These are phyloP conservation scores for Thamnidium elegans DNA, from an alignment of 192 early-diverging fungal species.

Conservation along the genomic window DNA sequence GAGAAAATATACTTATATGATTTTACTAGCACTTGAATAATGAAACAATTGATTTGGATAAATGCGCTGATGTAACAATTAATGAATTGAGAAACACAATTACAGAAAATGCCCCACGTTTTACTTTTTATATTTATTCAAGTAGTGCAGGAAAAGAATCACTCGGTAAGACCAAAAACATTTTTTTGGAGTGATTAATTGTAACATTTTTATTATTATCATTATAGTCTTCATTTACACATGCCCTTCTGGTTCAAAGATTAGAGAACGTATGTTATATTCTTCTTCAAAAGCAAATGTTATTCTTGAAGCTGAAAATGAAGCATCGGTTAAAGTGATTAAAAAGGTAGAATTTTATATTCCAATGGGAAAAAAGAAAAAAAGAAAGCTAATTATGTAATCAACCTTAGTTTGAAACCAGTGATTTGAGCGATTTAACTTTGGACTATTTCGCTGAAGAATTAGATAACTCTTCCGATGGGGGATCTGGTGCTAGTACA, in stretches of 20 bases:
- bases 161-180: conserved; percentile 38
- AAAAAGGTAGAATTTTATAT: conserved; percentile 50
- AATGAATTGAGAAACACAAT: conserved; percentile 50
- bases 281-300: conserved; percentile 70
- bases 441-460: conserved; percentile 54
- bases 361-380: not conserved
- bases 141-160: conserved; percentile 52
- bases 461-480: conserved; percentile 8
- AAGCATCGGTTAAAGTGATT: conserved; percentile 50
- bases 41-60: conserved; percentile 55
- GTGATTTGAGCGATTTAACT: conserved; percentile 55
- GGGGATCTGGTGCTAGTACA: conserved; percentile 29
- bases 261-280: conserved; percentile 90
- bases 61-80: conserved; percentile 40
- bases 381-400: not conserved
- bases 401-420: conserved; percentile 53
- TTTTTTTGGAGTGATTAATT: too few species aligned
- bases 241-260: conserved; percentile 78
- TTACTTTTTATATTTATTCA: conserved; percentile 58
- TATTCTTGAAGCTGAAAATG: conserved; percentile 51
- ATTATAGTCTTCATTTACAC: conserved; percentile 90
- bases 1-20: not conserved
- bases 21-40: conserved; percentile 44
- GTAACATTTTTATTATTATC: too few species aligned
- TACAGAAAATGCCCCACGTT: conserved; percentile 66